These are phyloP conservation scores for Nitzschia sp. DNA, from an alignment of 108 stramenopile genomes.

Conservation along the genomic window DNA sequence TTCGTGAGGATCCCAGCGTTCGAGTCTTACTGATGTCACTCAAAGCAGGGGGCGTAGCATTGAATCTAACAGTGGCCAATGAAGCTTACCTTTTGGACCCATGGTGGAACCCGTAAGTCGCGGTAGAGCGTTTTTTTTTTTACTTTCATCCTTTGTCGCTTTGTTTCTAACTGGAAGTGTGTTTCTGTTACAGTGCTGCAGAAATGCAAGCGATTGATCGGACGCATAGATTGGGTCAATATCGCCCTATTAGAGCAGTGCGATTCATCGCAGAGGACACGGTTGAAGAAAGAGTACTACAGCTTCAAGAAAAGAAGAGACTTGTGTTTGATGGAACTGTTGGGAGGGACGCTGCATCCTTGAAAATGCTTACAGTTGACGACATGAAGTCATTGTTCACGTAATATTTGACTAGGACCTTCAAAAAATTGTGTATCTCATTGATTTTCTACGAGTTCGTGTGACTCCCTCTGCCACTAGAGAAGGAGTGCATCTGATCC, in stretches of 20 bases:
- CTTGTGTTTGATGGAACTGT: conserved; percentile 97
- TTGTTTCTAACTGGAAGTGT: not conserved
- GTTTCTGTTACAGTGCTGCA: conserved; percentile 51
- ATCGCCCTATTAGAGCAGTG: conserved; percentile 89
- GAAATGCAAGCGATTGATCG: conserved; percentile 99
- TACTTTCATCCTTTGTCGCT: too few species aligned
- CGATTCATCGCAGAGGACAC: conserved; percentile 95
- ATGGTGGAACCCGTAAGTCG: conserved; percentile 72
- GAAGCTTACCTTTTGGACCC: conserved; percentile 92
- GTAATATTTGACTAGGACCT: conserved; percentile 12
- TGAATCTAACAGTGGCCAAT: conserved; percentile 93
- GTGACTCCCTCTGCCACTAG: too few species aligned
- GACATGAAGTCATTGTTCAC: conserved; percentile 88
- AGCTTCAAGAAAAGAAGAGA: conserved; percentile 96
- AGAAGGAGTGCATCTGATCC: too few species aligned
- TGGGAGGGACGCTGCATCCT: conserved; percentile 78
- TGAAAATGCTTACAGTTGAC: conserved; percentile 85
- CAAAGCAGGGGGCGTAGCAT: conserved; percentile 95
- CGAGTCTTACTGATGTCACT: conserved; percentile 92
- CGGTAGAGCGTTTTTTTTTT: not conserved
- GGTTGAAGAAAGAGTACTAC: conserved; percentile 96
- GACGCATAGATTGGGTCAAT: conserved; percentile 95
- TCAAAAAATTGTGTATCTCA: too few species aligned
- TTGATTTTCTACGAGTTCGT: too few species aligned
- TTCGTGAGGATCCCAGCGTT: conserved; percentile 80